A percentile compares a stretch with the other conserved stretches of the same genome.
Evolutionary conservation across 116 monocot genomes (phyloP).

Genomic region (Cymodocea nodosa): DNA sequence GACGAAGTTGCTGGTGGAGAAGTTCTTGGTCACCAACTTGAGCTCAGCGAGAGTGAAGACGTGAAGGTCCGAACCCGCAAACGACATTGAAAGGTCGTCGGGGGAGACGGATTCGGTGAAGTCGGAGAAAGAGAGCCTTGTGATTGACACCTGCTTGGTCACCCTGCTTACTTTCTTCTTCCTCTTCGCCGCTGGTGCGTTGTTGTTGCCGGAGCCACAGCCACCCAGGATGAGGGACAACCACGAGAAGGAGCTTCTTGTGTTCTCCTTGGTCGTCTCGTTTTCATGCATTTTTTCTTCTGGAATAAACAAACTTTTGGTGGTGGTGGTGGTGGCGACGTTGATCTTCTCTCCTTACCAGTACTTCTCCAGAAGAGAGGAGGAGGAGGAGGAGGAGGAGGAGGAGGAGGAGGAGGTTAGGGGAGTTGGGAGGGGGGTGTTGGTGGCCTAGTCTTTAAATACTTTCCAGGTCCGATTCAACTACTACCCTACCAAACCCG

Average conservation of each 20-base stretch:
- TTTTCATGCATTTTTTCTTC: too few species aligned
- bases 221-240: background rate
- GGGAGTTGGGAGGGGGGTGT: too few species aligned
- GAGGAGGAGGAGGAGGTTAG: too few species aligned
- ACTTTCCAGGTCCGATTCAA: too few species aligned
- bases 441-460: too few species aligned
- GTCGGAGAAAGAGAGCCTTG: constrained; percentile 33
- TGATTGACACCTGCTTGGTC: constrained; percentile 2
- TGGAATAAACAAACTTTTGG: too few species aligned
- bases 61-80: constrained; percentile 39
- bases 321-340: too few species aligned
- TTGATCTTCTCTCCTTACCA: too few species aligned
- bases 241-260: constrained; percentile 5
- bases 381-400: too few species aligned
- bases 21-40: constrained; percentile 23
- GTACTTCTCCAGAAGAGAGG: too few species aligned
- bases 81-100: constrained; percentile 49
- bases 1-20: constrained; percentile 35
- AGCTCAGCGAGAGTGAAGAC: constrained; percentile 47
- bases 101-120: constrained; percentile 23
- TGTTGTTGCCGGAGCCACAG: background rate
- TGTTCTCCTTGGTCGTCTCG: background rate
- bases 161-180: background rate
- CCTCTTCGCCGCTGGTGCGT: background rate
- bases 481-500: too few species aligned